Conservation (phyloP, 345 rosid genomes). For the Mercurialis annua region DNA sequence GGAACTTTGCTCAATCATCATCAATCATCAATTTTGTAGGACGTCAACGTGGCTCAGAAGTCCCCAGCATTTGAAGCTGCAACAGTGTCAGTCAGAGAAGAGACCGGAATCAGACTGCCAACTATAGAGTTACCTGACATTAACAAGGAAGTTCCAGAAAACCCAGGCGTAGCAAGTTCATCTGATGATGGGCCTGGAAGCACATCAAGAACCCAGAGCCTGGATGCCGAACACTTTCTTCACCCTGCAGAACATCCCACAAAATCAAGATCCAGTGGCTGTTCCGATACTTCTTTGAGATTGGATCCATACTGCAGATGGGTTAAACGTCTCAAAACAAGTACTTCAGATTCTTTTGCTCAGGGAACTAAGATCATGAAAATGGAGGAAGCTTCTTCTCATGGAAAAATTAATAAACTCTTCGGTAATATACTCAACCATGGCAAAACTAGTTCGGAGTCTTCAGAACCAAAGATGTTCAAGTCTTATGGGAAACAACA, state of each 20-base stretch:
- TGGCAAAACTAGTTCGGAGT: slow-evolving; percentile 34
- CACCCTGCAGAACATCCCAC: slow-evolving; percentile 31
- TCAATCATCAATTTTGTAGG: slow-evolving; percentile 28
- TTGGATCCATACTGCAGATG: slow-evolving; percentile 56
- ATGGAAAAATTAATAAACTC: slow-evolving; percentile 35
- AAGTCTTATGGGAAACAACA: slow-evolving; percentile 32
- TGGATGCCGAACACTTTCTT: slow-evolving; percentile 54
- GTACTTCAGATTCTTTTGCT: slow-evolving; percentile 31
- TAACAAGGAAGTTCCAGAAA: slow-evolving; percentile 40
- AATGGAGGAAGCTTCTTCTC: slow-evolving; percentile 39
- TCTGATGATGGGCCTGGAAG: slow-evolving; percentile 48
- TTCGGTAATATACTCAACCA: slow-evolving; percentile 33
- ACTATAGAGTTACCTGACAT: slow-evolving; percentile 47
- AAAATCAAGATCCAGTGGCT: slow-evolving; percentile 36
- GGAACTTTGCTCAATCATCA: background rate
- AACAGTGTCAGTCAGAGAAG: slow-evolving; percentile 28
- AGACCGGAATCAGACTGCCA: slow-evolving; percentile 11
- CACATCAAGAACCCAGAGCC: slow-evolving; percentile 67
- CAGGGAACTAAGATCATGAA: slow-evolving; percentile 43
- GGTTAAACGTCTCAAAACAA: slow-evolving; percentile 75
- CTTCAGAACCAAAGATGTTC: slow-evolving; percentile 27
- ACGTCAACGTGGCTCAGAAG: slow-evolving; percentile 14
- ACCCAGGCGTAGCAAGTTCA: slow-evolving; percentile 31
- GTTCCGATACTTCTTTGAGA: slow-evolving; percentile 24
- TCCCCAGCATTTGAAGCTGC: slow-evolving; percentile 17